Evolutionary conservation across 768 basidiomycete species (phyloP), one percentile per base, ranked within the genome.

Genomic region (Paxillus ammoniavirescens): DNA sequence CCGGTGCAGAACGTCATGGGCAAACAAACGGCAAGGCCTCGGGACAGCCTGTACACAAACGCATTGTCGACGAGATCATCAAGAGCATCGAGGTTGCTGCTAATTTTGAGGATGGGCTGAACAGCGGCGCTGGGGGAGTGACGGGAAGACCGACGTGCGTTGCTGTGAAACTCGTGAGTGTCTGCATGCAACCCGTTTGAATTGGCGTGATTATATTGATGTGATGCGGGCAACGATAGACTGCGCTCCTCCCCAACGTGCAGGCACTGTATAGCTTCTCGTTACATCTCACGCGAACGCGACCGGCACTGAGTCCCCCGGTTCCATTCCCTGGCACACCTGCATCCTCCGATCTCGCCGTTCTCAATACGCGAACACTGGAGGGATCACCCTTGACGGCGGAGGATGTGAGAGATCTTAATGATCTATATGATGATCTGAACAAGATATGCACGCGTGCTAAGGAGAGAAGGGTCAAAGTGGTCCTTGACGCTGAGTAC

Each of bases 401-500:
- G 1, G 73, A 80, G 8, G 91, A 96, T 58, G 70, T 93, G 21
- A 65, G 61, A 3, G 77, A 80, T 26, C 76, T 96, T 26, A 75
- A 73, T 7, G 81, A 80, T 1, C 73, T 97, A 2, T 80, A 84
- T 63, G 62, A 75, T 2, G 82, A 88, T 60, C 72, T 97, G 42
- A 63, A 75, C 17, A 71, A 69, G 33, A 89, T 97, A 49, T 91
- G 90, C 61, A 57, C 72, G 12, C 78, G 70, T 45, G 93, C 89
- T 0, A 72, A 77, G 60, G 73, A 80, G 33, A 74, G 81, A 37
- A 81, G 82, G 3, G 82, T 95, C 0, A 80, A 79, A 56, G 71
- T 97, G 30, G 81, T 89, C 44, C 73, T 97, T 42, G 93, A 96
- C 63, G 93, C 94, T 0, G 94, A 97, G 65, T 82, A 93, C 64